These are phyloP conservation scores for Gnetum montanum DNA, from an alignment of 75 land plant genomes.

Conservation along the genomic window DNA sequence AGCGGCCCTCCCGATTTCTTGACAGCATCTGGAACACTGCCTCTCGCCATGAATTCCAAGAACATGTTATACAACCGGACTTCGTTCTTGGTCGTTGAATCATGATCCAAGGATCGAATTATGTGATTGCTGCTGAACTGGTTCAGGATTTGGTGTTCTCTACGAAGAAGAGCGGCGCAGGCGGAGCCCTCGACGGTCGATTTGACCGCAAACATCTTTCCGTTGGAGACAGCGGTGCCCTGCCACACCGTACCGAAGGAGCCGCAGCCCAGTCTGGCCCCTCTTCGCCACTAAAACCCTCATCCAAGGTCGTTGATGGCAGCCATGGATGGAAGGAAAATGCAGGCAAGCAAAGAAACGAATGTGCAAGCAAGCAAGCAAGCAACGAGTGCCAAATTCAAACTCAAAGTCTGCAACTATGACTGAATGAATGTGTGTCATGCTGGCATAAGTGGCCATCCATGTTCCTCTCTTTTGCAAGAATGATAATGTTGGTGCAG, in stretches of 20 bases:
- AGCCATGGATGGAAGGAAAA: too few species aligned
- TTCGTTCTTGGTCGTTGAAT: conserved; percentile 2
- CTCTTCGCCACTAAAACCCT: conserved; percentile 19
- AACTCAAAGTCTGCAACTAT: too few species aligned
- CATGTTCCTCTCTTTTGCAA: too few species aligned
- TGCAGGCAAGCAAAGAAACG: too few species aligned
- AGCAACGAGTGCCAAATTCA: too few species aligned
- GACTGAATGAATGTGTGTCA: too few species aligned
- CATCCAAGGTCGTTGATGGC: too few species aligned
- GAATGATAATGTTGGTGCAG: too few species aligned
- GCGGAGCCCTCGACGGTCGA: conserved; percentile 12
- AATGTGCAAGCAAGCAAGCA: too few species aligned
- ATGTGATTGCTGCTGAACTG: conserved; percentile 17
- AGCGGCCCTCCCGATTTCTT: conserved; percentile 7
- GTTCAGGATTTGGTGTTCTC: conserved; percentile 16
- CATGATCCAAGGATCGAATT: conserved; percentile 30
- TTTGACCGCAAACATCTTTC: conserved; percentile 47
- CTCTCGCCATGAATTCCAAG: conserved; percentile 50
- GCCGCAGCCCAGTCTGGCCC: conserved; percentile 29
- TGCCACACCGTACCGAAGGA: conserved; percentile 34
- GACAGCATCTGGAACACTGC: conserved; percentile 35
- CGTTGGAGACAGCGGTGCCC: conserved; percentile 16
- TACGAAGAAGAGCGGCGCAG: conserved; percentile 6
- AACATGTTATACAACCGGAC: conserved; percentile 21
- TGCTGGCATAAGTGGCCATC: too few species aligned